Evolutionary conservation across 768 basidiomycete genomes (phyloP).

Genomic region (Clitopilus hobsonii): DNA sequence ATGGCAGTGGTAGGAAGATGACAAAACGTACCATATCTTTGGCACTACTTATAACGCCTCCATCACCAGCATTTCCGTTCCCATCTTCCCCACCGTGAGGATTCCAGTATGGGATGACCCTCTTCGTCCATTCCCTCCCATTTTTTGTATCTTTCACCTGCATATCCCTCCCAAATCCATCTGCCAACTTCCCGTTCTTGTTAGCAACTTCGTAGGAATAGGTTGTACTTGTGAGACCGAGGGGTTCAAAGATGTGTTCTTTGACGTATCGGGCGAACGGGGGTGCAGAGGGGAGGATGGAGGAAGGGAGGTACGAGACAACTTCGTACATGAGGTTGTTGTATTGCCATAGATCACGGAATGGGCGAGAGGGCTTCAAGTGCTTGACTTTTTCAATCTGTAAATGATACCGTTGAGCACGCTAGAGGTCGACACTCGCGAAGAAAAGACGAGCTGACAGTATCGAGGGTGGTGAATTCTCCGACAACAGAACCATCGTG

Average conservation of each 20-base stretch:
- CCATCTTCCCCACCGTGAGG: neutral
- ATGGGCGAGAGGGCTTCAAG: constrained; percentile 19
- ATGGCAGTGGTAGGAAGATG: neutral
- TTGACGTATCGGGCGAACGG: constrained; percentile 24
- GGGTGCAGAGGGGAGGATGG: constrained; percentile 11
- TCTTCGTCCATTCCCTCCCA: neutral
- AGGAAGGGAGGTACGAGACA: neutral
- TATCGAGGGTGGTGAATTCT: neutral
- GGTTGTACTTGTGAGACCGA: constrained; percentile 23
- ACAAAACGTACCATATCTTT: constrained; percentile 13
- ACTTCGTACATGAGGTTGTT: constrained; percentile 23
- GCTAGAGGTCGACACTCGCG: neutral
- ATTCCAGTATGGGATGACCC: constrained; percentile 2
- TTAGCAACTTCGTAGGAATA: constrained; percentile 23
- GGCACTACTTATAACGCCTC: constrained; percentile 19
- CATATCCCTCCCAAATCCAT: constrained; percentile 8
- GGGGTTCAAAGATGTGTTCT: constrained; percentile 22
- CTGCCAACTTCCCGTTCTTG: constrained; percentile 19
- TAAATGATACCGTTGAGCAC: neutral
- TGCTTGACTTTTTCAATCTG: constrained; percentile 9
- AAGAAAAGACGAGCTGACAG: neutral
- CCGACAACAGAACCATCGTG: constrained; percentile 4
- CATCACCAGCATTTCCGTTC: constrained; percentile 11
- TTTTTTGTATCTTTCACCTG: neutral
- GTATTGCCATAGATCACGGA: neutral